Evolutionary conservation across 2,329 filamentous ascomycete genomes (phyloP), one percentile per base, ranked within the genome.

Genomic region (Alternaria solani): DNA sequence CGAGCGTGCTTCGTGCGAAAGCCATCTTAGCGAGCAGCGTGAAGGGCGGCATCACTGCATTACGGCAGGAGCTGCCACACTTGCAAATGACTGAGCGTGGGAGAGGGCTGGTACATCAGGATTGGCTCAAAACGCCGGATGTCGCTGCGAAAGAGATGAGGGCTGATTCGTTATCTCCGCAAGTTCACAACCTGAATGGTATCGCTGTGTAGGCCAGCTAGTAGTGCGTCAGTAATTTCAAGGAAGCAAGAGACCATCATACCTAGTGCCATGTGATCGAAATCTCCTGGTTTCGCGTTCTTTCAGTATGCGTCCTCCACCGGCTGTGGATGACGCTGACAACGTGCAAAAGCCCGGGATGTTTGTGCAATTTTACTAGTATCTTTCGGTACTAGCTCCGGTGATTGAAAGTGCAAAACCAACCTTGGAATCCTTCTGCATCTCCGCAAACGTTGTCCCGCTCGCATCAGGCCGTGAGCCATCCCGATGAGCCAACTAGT

Each of bases 1-100:
- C 66, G n/a, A 70, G 67, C 18, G 55, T 70, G 20, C 58, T 69
- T 26, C 62, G 66, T 4, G 64, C 64, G 2, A 64, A 57, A 38
- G 64, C 64, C 2, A 64, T 70, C 9, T 28, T 54, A 4, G 66
- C 66, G 2, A 60, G 52, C 23, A 70, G 67, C 41, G 61, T 70
- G 16, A 67, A 62, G 20, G 67, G 67, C 1, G 67, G 67, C 7
- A 64, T 65, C 7, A 25, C 38, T 8, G 64, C 66, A 12, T 38
- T 69, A 23, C 32, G 47, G 20, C 51, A 26, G 9, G 57, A 67
- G 28, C 47, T 67, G 12, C 66, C 67, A 5, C 18, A 59, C 14
- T 36, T 70, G 26, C 59, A 59, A 20, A 61, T 59, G 59, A 58
- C 53, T 5, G 59, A 55, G 25, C 51, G 56, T 12, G 47, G 64